phyloP scores from a whole-genome alignment of 768 basidiomycete species.

The Rhizopogon vesiculosus region DNA sequence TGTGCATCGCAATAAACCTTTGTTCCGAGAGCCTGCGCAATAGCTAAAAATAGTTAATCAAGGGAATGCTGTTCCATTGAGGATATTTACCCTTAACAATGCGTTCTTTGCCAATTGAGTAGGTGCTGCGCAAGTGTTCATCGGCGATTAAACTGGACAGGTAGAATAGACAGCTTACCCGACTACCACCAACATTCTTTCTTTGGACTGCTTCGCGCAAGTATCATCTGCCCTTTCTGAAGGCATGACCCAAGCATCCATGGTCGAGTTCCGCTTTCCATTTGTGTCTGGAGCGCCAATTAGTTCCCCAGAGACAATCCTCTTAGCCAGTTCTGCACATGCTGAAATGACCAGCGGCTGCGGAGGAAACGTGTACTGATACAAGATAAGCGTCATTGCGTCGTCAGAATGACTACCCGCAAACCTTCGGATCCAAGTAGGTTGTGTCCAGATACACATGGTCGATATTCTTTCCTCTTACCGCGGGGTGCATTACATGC shows the following conservation, averaged over 20 bases:
- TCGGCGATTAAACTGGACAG: not conserved
- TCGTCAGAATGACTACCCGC: slow-evolving; percentile 1
- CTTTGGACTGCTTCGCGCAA: slow-evolving; percentile 33
- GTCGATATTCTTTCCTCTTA: slow-evolving; percentile 79
- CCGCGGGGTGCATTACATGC: slow-evolving; percentile 79
- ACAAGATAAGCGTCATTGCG: slow-evolving; percentile 2
- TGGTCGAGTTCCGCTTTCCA: slow-evolving; percentile 28
- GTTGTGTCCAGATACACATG: slow-evolving; percentile 95
- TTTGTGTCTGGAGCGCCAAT: slow-evolving; percentile 20
- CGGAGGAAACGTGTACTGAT: slow-evolving; percentile 88
- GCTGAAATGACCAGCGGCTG: slow-evolving; percentile 93
- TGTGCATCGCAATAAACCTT: slow-evolving; percentile 88
- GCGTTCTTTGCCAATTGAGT: slow-evolving; percentile 96
- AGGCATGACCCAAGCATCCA: slow-evolving; percentile 49
- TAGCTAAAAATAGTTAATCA: slow-evolving; percentile 41
- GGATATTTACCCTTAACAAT: slow-evolving; percentile 78
- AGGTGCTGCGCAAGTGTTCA: slow-evolving; percentile 56
- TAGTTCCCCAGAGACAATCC: slow-evolving; percentile 42
- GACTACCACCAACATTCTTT: slow-evolving; percentile 56
- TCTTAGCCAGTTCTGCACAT: slow-evolving; percentile 77
- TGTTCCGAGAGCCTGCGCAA: slow-evolving; percentile 74
- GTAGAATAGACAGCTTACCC: slow-evolving; percentile 43
- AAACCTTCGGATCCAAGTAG: slow-evolving; percentile 81
- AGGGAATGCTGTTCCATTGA: not conserved
- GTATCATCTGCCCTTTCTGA: slow-evolving; percentile 13